Base-by-base conservation (phyloP, 495 filamentous ascomycete species). In the Talaromyces stipitatus region DNA sequence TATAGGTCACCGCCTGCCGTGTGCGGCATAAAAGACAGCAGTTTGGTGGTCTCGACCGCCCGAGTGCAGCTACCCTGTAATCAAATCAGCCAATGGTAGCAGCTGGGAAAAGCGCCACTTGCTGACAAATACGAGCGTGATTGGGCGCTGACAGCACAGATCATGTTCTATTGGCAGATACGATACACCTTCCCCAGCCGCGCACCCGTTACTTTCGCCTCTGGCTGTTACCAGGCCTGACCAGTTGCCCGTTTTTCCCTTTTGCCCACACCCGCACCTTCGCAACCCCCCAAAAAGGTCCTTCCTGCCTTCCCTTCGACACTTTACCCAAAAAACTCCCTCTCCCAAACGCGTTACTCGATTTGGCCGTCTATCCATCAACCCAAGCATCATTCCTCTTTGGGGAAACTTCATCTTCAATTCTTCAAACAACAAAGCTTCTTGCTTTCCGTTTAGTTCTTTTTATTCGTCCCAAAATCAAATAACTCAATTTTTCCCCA, bases 281-380 rank as follows among this genome's bases (percentile, higher is more conserved):
- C 48, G 46, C 46, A n/a, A n/a, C 50, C 27, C 18, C 50, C 54
- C 54, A 11, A 41, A 38, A 30, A 47, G 48, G 38, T 23, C 51
- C 47, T 45, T 50, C 29, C 45, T 29, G 50, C 24, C 41, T 43
- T 57, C 12, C 48, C 48, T 58, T 57, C 55, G 45, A 50, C 23
- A 58, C 56, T 43, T 61, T 61, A 61, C 60, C 60, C 60, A 61
- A 61, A 58, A 55, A 52, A 58, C 50, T 46, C 43, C 58, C 53
- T 57, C 47, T 57, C 62, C 64, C 60, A 66, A 75, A 75, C 74
- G 73, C 73, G 73, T 78, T 78, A 77, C 74, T 77, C 74, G 74
- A 77, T 77, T 78, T 67, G 74, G 73, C 71, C 71, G 70, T 67
- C 66, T 64, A 64, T 61, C 64, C 68, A 50, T 52, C 32, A 30